These are phyloP conservation scores for Onygenales sp. DNA, from an alignment of 2,329 filamentous ascomycete genomes.

Conservation along the genomic window DNA sequence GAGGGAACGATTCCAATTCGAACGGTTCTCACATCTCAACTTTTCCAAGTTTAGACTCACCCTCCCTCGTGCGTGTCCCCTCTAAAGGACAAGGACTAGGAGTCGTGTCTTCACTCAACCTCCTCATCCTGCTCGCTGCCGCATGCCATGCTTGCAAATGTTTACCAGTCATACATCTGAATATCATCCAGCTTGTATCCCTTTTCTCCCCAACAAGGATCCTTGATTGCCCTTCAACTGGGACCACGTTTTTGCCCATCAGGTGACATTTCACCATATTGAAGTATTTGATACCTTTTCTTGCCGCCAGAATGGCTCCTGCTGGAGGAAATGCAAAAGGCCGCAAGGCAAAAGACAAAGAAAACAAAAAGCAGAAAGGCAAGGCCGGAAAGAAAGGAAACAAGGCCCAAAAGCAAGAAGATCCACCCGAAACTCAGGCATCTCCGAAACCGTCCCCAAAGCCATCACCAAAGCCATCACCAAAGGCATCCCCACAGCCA, in stretches of 20 bases:
- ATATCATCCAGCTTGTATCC: neutral
- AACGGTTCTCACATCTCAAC: conserved; percentile 3
- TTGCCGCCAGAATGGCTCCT: neutral
- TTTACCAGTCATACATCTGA: conserved; percentile 4
- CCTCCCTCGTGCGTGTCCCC: conserved; percentile 9
- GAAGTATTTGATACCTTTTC: conserved; percentile 5
- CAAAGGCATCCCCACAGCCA: neutral
- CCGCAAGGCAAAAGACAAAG: conserved; percentile 6
- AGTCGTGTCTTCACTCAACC: conserved; percentile 4
- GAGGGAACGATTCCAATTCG: conserved; percentile 4
- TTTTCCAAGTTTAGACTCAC: neutral
- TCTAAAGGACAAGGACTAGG: neutral
- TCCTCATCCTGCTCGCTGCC: conserved; percentile 1
- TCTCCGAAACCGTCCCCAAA: neutral
- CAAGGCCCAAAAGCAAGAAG: conserved; percentile 6
- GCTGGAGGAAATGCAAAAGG: conserved; percentile 1
- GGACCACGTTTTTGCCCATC: conserved; percentile 2
- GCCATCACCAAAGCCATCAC: too few relatives aligned
- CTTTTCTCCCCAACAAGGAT: neutral
- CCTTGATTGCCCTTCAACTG: neutral
- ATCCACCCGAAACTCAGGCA: neutral
- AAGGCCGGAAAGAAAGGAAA: conserved; percentile 9
- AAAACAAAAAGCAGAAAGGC: conserved; percentile 5
- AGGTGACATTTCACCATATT: conserved; percentile 2
- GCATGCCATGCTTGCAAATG: conserved; percentile 2